phyloP scores from a whole-genome alignment of 257 asterid genomes.

The Capsicum rhomboideum region DNA sequence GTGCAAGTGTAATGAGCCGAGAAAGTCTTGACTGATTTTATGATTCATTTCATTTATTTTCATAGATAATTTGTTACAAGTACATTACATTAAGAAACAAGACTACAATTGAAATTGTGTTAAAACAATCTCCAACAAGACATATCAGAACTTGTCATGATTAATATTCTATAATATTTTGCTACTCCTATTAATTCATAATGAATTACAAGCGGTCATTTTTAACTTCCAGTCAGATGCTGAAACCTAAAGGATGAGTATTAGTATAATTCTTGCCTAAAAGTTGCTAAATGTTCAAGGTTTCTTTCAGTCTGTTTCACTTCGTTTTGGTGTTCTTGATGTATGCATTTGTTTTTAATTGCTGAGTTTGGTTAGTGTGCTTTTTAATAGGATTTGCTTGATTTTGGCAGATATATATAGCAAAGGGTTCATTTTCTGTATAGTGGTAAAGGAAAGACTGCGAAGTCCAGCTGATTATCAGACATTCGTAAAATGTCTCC shows the following conservation, averaged over 20 bases:
- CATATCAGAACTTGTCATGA: background rate
- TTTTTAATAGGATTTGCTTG: constrained; percentile 6
- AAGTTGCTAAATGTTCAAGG: background rate
- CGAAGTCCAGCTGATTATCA: constrained; percentile 76
- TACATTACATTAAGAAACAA: background rate
- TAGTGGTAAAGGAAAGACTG: constrained; percentile 80
- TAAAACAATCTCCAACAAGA: background rate
- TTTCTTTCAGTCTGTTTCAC: background rate
- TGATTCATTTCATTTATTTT: background rate
- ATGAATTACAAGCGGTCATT: background rate
- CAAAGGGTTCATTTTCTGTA: constrained; percentile 77
- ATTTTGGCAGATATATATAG: constrained; percentile 56
- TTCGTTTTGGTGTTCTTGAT: constrained; percentile 26
- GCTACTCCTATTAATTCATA: background rate
- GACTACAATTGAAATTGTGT: background rate
- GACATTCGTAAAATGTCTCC: constrained; percentile 90
- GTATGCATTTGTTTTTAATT: background rate
- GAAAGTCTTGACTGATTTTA: background rate
- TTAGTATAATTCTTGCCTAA: background rate
- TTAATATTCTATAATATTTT: background rate
- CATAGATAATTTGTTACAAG: background rate
- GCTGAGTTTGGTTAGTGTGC: background rate
- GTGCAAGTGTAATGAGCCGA: constrained; percentile 37
- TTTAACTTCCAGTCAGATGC: background rate
- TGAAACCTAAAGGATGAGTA: background rate